A percentile compares a stretch with the other conserved stretches of the same genome.
phyloP scores from a whole-genome alignment of 2,329 filamentous ascomycete genomes.

The Trichothecium roseum region DNA sequence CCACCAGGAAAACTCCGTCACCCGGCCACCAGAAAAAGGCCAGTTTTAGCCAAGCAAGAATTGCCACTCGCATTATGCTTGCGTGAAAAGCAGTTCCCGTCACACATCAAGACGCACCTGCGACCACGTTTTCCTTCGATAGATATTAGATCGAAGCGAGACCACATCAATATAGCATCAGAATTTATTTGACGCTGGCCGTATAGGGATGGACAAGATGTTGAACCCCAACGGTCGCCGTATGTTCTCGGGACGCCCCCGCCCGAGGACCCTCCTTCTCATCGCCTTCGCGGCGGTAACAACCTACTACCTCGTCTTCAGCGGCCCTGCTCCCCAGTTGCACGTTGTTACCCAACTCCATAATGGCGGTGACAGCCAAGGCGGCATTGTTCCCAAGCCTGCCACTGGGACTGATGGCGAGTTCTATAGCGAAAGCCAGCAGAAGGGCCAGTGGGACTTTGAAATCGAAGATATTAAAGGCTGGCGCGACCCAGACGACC shows the following conservation, averaged over 20 bases:
- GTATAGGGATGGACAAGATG: slow-evolving; percentile 19
- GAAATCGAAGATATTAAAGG: slow-evolving; percentile 22
- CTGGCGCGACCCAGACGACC: slow-evolving; percentile 24
- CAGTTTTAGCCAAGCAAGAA: neutral
- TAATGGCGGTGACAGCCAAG: neutral
- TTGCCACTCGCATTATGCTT: neutral
- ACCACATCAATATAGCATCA: neutral
- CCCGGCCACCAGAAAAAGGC: neutral
- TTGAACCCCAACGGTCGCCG: slow-evolving; percentile 18
- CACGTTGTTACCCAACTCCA: slow-evolving; percentile 22
- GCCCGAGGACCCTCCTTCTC: slow-evolving; percentile 31
- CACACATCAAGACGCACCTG: neutral
- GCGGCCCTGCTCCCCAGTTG: slow-evolving; percentile 19
- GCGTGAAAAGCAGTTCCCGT: neutral
- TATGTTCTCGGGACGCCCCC: slow-evolving; percentile 21
- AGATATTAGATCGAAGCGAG: neutral
- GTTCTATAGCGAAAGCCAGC: slow-evolving; percentile 3
- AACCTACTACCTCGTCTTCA: slow-evolving; percentile 34
- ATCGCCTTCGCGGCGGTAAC: slow-evolving; percentile 26
- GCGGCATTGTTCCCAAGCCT: slow-evolving; percentile 2
- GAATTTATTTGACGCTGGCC: neutral
- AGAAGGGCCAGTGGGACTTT: slow-evolving; percentile 19
- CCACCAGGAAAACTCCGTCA: too few relatives aligned
- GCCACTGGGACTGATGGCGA: slow-evolving; percentile 8
- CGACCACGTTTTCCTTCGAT: neutral